Conservation (phyloP, 345 rosid genomes). For the Eucalyptus albens region DNA sequence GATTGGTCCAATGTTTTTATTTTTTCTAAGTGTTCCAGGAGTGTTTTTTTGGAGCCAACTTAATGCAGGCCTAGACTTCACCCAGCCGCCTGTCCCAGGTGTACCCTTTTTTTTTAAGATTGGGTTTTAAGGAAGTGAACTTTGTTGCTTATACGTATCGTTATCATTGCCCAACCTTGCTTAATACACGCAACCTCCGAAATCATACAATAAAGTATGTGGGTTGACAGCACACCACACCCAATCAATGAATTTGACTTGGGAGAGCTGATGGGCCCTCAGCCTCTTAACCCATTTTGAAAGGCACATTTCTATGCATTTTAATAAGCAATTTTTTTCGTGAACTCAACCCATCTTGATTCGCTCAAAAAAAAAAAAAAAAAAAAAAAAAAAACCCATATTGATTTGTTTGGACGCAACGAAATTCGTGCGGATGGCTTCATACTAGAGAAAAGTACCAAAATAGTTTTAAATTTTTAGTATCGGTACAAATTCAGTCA, state of each 20-base stretch:
- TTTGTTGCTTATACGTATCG: neutral
- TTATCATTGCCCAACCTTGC: neutral
- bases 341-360: neutral
- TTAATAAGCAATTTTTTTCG: neutral
- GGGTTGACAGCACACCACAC: too few species aligned
- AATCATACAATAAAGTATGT: neutral
- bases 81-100: neutral
- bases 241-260: too few species aligned
- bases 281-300: neutral
- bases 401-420: accelerated
- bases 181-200: neutral
- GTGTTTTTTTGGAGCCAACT: neutral
- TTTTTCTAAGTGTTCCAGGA: neutral
- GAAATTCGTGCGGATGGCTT: neutral
- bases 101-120: neutral
- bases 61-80: neutral
- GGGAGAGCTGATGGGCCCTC: neutral
- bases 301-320: neutral
- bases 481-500: accelerated
- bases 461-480: too few species aligned
- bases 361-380: too few species aligned
- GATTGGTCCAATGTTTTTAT: neutral
- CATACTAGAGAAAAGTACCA: too few species aligned
- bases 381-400: too few species aligned
- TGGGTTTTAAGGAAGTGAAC: neutral